Evolutionary conservation across 2,329 filamentous ascomycete species (phyloP), one percentile per base, ranked within the genome.

Genomic region (Aspergillus tanneri): DNA sequence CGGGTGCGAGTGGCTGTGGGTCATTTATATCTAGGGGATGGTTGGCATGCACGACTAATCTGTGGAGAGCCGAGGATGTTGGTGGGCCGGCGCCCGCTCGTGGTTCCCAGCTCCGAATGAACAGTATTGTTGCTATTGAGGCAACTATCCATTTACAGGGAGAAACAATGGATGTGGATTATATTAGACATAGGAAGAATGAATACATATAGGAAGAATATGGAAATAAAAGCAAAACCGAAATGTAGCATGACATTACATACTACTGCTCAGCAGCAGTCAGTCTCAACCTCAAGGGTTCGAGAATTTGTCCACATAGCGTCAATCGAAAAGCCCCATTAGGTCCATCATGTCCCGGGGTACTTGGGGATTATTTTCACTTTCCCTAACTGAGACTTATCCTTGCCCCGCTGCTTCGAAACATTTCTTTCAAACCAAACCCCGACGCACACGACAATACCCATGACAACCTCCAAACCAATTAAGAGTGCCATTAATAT

Each of bases 381-480:
- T 41, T 64, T 64, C 52, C 63, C 63, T 35, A 67, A 37, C 37
- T 60, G 57, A 16, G 54, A 46, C 16, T 52, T 49, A 25, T 59
- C 53, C 36, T 53, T 51, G 11, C 48, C 60, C 12, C 68, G 59
- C 36, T 60, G 60, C 47, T 54, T 61, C 11, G 53, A 46, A 22
- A 69, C 65, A 48, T 51, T 59, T 23, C 59, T 46, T 39, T 68
- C 61, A 54, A 67, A 52, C 64, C 64, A 62, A 48, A 59, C 54
- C 6, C 66, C 67, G 23, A 59, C 48, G 30, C 53, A 54, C 43
- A 65, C 63, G 42, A 60, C 58, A 50, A 61, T 32, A 10, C 66
- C 64, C 60, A 71, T 62, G 12, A 64, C 36, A 23, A 67, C 56
- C 47, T 71, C 64, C 30, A 72, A 40, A 4, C 65, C 67, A 25